A percentile compares a stretch with the other conserved stretches of the same genome.
phyloP scores from a whole-genome alignment of 805 yeast genomes.

The Ogataea paraovalis region DNA sequence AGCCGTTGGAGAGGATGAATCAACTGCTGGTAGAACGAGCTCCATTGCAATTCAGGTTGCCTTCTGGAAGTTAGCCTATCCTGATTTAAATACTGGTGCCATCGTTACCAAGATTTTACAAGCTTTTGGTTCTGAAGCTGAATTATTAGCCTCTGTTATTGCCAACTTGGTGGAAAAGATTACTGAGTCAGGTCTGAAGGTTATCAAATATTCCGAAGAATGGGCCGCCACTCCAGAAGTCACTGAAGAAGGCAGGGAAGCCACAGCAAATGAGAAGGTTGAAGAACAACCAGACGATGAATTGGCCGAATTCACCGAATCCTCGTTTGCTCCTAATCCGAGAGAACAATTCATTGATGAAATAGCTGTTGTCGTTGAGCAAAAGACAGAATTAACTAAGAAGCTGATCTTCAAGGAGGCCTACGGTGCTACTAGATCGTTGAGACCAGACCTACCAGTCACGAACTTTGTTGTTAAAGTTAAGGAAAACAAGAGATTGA shows the following conservation, averaged over 20 bases:
- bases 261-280: slow-evolving; percentile 3
- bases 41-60: slow-evolving; percentile 74
- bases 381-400: slow-evolving; percentile 52
- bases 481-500: slow-evolving; percentile 85
- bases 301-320: slow-evolving; percentile 56
- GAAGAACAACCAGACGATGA: slow-evolving; percentile 26
- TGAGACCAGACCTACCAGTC: slow-evolving; percentile 89
- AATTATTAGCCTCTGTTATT: slow-evolving; percentile 68
- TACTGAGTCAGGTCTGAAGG: slow-evolving; percentile 41
- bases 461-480: slow-evolving; percentile 84
- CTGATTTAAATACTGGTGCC: slow-evolving; percentile 53
- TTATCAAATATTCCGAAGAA: slow-evolving; percentile 32
- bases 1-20: slow-evolving; percentile 60
- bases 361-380: slow-evolving; percentile 33
- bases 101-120: slow-evolving; percentile 75
- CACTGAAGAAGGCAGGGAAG: slow-evolving; percentile 12
- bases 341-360: slow-evolving; percentile 46
- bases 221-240: slow-evolving; percentile 22
- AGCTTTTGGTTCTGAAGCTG: slow-evolving; percentile 79
- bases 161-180: slow-evolving; percentile 61
- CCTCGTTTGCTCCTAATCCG: slow-evolving; percentile 63
- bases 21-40: slow-evolving; percentile 70
- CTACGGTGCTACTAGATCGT: slow-evolving; percentile 46
- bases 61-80: slow-evolving; percentile 70
- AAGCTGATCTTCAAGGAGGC: slow-evolving; percentile 81